Base-by-base conservation (phyloP, 1,139 yeast genomes). In the Lipomyces yarrowii region DNA sequence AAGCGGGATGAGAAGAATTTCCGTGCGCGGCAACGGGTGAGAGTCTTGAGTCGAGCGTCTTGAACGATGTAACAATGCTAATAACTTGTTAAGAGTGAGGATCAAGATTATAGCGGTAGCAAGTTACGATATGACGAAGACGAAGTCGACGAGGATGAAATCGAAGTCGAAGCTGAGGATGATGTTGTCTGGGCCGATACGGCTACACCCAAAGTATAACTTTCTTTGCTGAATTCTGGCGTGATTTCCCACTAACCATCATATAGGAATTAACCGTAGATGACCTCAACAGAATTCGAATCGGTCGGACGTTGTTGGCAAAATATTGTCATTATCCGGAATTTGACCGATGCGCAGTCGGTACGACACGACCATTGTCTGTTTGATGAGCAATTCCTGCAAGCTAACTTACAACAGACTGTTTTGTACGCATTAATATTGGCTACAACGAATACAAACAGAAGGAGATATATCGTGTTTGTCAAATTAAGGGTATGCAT, bases 271-370 rank as follows among this genome's bases (percentile, higher is more conserved):
- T 86, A 13, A 76, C 81, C 0, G 77, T 85, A 30, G 81, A 79
- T 18, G 96, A 90, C 74, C 80, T 92, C 64, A 90, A 90, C 76
- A 84, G 84, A 65, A 81, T 90, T 48, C 83, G 88, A 69, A 84
- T 94, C 60, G 96, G 97, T 13, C 87, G 97, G 75, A 82, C 90
- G 8, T 84, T 87, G 71, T 84, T 92, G 64, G 84, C 87, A 63
- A 88, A 89, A 75, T 91, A 83, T 75, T 87, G 94, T 75, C 92
- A 88, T 76, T 88, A 92, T 77, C 92, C 94, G 8, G 92, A 87
- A 37, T 93, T 94, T 77, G 87, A 84, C 63, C 87, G 85, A 30
- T 83, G 85, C 0, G 84, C 90, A 15, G 81, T 84, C 52, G 96
- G 91, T 63, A 33, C 21, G 65, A n/a, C 8, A 18, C 10, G 11